Evolutionary conservation across 2,329 filamentous ascomycete genomes (phyloP).

Genomic region (Alternaria sp.): DNA sequence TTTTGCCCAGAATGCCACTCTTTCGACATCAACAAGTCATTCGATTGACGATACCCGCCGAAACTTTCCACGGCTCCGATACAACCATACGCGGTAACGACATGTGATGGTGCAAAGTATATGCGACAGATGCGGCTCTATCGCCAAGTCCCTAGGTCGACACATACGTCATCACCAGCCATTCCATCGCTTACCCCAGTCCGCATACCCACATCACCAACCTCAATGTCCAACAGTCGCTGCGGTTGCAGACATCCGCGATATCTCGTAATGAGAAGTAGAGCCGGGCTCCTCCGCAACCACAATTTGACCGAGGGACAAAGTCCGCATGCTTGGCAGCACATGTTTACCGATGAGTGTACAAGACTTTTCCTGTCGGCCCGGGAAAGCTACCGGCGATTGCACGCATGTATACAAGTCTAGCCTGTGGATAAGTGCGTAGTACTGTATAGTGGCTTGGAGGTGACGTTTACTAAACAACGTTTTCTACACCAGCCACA

Average conservation of each 20-base stretch:
- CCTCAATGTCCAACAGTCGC: neutral
- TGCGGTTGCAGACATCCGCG: constrained; percentile 4
- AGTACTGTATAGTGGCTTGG: neutral
- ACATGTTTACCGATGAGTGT: neutral
- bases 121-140: neutral
- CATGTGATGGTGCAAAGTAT: neutral
- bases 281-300: constrained; percentile 16
- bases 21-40: neutral
- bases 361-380: neutral
- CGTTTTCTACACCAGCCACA: neutral
- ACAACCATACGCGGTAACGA: neutral
- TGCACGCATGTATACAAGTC: constrained; percentile 7
- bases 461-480: constrained; percentile 8
- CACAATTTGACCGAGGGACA: constrained; percentile 14
- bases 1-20: neutral
- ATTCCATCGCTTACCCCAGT: constrained; percentile 19
- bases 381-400: constrained; percentile 23
- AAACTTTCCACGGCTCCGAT: neutral
- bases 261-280: constrained; percentile 9
- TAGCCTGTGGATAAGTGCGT: neutral
- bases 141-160: constrained; percentile 16
- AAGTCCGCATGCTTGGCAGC: constrained; percentile 14
- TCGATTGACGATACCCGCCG: too few relatives aligned
- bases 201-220: constrained; percentile 9
- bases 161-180: constrained; percentile 24